Evolutionary conservation across 2,329 filamentous ascomycete genomes (phyloP).

Genomic region (Canariomyces notabilis): DNA sequence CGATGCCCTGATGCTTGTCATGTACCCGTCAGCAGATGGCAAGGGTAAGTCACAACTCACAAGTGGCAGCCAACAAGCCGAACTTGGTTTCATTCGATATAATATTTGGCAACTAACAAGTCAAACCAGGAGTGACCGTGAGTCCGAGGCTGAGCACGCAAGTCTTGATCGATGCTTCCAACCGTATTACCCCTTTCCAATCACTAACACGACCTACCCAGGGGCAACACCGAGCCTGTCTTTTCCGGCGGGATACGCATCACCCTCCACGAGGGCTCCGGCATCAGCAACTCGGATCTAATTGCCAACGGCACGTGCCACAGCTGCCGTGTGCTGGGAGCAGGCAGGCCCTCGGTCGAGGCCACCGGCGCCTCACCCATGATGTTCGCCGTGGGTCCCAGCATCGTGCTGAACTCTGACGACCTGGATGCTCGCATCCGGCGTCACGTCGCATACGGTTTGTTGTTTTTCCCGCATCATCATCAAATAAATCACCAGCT

Average conservation of each 20-base stretch:
- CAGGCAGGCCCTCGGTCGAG: slow-evolving; percentile 8
- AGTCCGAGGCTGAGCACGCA: slow-evolving; percentile 20
- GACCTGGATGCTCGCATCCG: slow-evolving; percentile 19
- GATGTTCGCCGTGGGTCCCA: slow-evolving; percentile 26
- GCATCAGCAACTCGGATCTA: slow-evolving; percentile 17
- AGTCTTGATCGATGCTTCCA: background rate
- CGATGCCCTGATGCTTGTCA: slow-evolving; percentile 24
- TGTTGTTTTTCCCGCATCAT: background rate
- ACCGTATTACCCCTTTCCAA: background rate
- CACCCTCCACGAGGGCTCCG: slow-evolving; percentile 16
- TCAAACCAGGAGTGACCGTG: slow-evolving; percentile 18
- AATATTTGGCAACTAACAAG: background rate
- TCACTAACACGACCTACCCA: background rate
- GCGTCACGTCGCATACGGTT: slow-evolving; percentile 24
- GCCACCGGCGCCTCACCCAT: slow-evolving; percentile 14
- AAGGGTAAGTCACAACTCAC: slow-evolving; percentile 2
- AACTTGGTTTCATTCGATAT: background rate
- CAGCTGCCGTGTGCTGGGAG: slow-evolving; percentile 16
- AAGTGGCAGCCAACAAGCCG: background rate
- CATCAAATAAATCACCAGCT: background rate
- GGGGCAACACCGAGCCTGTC: slow-evolving; percentile 23
- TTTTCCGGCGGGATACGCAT: slow-evolving; percentile 13
- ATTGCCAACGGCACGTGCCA: slow-evolving; percentile 24
- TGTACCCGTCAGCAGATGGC: slow-evolving; percentile 22
- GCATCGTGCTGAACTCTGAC: slow-evolving; percentile 14